These are phyloP conservation scores for Cardiospermum halicacabum DNA, from an alignment of 345 rosid genomes.

Conservation along the genomic window DNA sequence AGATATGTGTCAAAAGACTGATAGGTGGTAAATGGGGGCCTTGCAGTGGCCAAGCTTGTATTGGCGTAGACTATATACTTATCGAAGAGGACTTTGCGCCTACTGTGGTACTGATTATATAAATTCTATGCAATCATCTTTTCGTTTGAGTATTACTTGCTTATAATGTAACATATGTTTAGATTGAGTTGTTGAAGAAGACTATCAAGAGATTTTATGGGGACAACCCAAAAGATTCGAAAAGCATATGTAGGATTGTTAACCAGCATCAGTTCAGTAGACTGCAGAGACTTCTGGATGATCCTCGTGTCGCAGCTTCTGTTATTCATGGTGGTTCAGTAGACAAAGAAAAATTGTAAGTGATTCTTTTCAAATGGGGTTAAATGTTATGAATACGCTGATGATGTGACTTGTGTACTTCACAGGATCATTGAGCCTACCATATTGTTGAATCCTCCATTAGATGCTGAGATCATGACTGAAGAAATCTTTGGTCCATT, in stretches of 20 bases:
- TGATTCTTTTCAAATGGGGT: neutral
- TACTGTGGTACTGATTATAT: slow-evolving; percentile 38
- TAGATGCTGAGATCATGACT: slow-evolving; percentile 55
- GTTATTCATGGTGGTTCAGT: slow-evolving; percentile 64
- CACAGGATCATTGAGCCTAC: slow-evolving; percentile 61
- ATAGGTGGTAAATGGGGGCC: slow-evolving; percentile 83
- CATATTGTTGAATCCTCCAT: slow-evolving; percentile 58
- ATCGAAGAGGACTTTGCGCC: slow-evolving; percentile 52
- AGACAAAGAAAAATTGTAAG: slow-evolving; percentile 61
- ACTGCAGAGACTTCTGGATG: slow-evolving; percentile 41
- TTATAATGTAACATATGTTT: slow-evolving; percentile 7
- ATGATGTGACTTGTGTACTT: neutral
- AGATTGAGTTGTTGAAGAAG: slow-evolving; percentile 59
- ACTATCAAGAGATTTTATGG: slow-evolving; percentile 53
- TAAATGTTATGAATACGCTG: neutral
- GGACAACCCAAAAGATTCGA: slow-evolving; percentile 45
- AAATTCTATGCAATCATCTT: neutral
- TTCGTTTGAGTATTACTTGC: neutral
- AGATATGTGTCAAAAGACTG: slow-evolving; percentile 62
- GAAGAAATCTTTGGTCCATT: slow-evolving; percentile 66
- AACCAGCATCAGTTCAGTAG: slow-evolving; percentile 52
- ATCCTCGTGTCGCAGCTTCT: slow-evolving; percentile 57
- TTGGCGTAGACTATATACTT: slow-evolving; percentile 64
- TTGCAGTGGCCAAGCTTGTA: slow-evolving; percentile 80
- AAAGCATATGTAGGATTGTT: slow-evolving; percentile 47